Evolutionary conservation across 2,329 filamentous ascomycete species (phyloP).

Genomic region (Huntiella moniliformis): DNA sequence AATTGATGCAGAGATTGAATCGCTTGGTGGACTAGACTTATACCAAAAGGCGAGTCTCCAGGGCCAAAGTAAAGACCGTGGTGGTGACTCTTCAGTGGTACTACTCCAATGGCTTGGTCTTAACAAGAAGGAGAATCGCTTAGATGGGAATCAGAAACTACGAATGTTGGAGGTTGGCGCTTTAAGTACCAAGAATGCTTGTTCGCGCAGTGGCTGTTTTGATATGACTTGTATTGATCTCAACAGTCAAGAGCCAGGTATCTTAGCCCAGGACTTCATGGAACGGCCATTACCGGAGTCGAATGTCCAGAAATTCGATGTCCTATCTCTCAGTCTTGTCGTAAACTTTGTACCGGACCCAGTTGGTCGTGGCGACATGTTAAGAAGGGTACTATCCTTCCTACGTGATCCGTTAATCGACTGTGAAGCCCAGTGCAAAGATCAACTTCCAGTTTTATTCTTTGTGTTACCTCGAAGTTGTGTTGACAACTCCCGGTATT

Average conservation of each 20-base stretch:
- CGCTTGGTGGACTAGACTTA: conserved; percentile 39
- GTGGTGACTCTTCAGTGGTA: conserved; percentile 46
- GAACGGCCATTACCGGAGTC: conserved; percentile 51
- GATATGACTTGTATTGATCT: conserved; percentile 73
- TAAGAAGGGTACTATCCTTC: conserved; percentile 55
- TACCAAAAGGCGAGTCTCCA: conserved; percentile 53
- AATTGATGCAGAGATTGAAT: conserved; percentile 34
- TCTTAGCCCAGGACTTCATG: conserved; percentile 89
- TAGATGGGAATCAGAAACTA: conserved; percentile 19
- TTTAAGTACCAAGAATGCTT: conserved; percentile 67
- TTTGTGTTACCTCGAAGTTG: conserved; percentile 80
- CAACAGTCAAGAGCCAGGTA: conserved; percentile 65
- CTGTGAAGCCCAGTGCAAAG: conserved; percentile 11
- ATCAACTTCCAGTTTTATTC: conserved; percentile 53
- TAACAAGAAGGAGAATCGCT: conserved; percentile 12
- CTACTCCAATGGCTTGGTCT: conserved; percentile 41
- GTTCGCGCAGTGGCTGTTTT: conserved; percentile 53
- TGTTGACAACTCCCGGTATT: conserved; percentile 75
- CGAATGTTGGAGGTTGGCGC: conserved; percentile 78
- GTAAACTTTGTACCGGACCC: conserved; percentile 84
- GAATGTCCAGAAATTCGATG: conserved; percentile 53
- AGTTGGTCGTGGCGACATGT: conserved; percentile 61
- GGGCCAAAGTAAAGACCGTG: conserved; percentile 45
- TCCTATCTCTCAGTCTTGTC: conserved; percentile 81
- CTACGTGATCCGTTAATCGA: conserved; percentile 25